Evolutionary conservation across 2,329 filamentous ascomycete species (phyloP).

Genomic region (Alternaria brassicae): DNA sequence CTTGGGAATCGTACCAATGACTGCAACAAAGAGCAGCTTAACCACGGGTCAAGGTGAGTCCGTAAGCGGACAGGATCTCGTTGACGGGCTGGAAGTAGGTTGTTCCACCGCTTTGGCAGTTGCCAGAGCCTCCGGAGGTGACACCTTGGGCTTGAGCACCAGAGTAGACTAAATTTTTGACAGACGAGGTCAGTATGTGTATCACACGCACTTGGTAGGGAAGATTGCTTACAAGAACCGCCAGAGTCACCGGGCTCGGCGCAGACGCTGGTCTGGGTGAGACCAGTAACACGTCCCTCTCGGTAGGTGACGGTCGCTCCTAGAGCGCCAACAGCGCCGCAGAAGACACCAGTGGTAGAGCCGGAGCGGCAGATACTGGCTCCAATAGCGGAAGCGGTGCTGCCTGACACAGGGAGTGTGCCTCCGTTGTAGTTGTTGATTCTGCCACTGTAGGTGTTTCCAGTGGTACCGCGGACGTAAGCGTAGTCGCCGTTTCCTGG

Average conservation of each 20-base stretch:
- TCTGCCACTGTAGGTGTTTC: constrained; percentile 38
- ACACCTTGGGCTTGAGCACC: constrained; percentile 54
- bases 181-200: neutral
- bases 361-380: constrained; percentile 54
- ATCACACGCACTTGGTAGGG: neutral
- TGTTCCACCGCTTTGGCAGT: constrained; percentile 49
- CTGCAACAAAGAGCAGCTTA: constrained; percentile 14
- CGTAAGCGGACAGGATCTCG: constrained; percentile 52
- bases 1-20: neutral
- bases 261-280: constrained; percentile 53
- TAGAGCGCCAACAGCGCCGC: constrained; percentile 48
- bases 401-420: constrained; percentile 48
- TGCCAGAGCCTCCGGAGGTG: constrained; percentile 52
- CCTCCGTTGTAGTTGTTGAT: constrained; percentile 48
- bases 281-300: constrained; percentile 51
- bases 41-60: constrained; percentile 36
- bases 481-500: constrained; percentile 50
- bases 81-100: constrained; percentile 56
- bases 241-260: constrained; percentile 55
- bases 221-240: constrained; percentile 39
- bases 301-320: constrained; percentile 51
- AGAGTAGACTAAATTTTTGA: constrained; percentile 33
- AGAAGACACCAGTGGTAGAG: constrained; percentile 53
- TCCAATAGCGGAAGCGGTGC: constrained; percentile 48
- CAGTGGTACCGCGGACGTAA: constrained; percentile 48